Evolutionary conservation across 768 basidiomycete species (phyloP), one percentile per base, ranked within the genome.

Genomic region (Leccinum obscurum): DNA sequence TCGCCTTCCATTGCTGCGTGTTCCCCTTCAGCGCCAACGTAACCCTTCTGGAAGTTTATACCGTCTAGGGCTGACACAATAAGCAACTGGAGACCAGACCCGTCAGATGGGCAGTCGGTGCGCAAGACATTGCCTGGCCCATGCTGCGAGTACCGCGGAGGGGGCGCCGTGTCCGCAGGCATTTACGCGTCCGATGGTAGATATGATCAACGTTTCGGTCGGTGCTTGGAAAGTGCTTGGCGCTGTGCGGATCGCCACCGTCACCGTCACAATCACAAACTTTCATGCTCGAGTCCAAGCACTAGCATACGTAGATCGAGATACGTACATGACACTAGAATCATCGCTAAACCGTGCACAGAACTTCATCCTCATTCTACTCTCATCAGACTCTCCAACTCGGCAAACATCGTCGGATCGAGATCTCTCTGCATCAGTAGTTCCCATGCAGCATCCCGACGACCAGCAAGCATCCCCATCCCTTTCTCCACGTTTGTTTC

Each of bases 1-100:
- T 94, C 93, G 52, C 93, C 93, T 69, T 93, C 92, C 56, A 95
- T 83, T 9, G 90, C 88, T 14, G 92, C 90, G 60, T 80, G 82
- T 73, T 93, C 92, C 55, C 83, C 90, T 58, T 92, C 90, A 24
- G 88, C 90, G 54, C 93, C 93, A 8, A 95, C 79, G 70, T 83
- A 92, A 11, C 93, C 93, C 67, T 87, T 89, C 76, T 95, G 93
- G 68, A 95, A 95, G 71, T 86, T 83, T 58, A 90, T 78, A 22
- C 85, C 80, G 70, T 89, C 83, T 53, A 82, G 77, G 14, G 85
- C 80, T 0, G 93, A 93, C 13, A 87, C 78, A 61, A 95, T 87
- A 62, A 93, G 78, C 52, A 94, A 80, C 75, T 93, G 89, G 17
- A 86, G 84, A 28, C 63, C 70, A 28, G 60, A 61, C 54, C 34